Evolutionary conservation across 164 flowering plant species (phyloP).

Genomic region (Umbellularia californica): DNA sequence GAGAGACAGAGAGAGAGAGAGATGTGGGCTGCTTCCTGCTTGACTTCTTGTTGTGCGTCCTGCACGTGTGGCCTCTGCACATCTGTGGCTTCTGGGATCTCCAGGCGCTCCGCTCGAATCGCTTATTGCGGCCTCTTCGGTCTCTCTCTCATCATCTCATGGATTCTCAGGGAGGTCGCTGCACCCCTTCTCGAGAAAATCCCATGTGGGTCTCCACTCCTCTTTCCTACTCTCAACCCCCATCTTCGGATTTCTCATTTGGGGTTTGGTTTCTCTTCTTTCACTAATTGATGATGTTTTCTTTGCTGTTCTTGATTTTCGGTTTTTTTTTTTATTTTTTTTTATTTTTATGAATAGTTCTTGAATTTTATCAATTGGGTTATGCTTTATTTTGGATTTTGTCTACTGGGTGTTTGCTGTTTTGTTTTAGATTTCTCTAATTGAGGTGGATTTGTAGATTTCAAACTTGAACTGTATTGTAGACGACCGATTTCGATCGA

Average conservation of each 20-base stretch:
- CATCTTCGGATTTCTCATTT: background rate
- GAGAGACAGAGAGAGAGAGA: background rate
- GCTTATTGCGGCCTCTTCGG: conserved; percentile 17
- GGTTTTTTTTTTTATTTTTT: no score
- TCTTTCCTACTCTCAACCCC: background rate
- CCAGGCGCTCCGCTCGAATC: conserved; percentile 7
- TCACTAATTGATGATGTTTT: background rate
- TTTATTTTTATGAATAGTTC: no score
- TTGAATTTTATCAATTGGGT: background rate
- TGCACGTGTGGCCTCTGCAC: conserved; percentile 15
- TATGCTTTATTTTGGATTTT: background rate
- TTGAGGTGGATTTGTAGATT: background rate
- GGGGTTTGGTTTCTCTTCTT: background rate
- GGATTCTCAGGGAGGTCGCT: conserved; percentile 12
- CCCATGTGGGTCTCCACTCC: conserved; percentile 6
- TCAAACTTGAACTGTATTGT: no score
- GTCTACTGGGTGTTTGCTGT: background rate
- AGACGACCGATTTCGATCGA: background rate
- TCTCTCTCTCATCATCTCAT: conserved; percentile 10
- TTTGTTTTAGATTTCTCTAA: conserved; percentile 1
- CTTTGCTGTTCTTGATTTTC: background rate
- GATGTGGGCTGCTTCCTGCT: conserved; percentile 7
- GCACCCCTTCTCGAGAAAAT: conserved; percentile 10
- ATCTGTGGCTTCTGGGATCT: conserved; percentile 12
- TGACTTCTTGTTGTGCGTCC: conserved; percentile 7